These are phyloP conservation scores for Kwoniella pini DNA, from an alignment of 768 basidiomycete genomes.

Conservation along the genomic window DNA sequence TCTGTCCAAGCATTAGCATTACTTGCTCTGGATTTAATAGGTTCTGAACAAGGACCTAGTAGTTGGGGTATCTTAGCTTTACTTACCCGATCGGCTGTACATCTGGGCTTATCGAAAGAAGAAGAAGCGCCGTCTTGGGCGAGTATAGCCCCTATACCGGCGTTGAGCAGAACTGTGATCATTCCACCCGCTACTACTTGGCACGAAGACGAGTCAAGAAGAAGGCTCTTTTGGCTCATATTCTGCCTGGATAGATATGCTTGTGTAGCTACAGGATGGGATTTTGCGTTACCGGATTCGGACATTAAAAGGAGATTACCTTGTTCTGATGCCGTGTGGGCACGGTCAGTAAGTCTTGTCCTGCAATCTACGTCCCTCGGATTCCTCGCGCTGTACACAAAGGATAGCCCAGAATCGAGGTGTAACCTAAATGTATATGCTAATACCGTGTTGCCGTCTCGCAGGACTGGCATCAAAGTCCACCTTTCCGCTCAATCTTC, in stretches of 20 bases:
- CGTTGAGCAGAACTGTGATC: conserved; percentile 48
- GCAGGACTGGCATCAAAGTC: conserved; percentile 36
- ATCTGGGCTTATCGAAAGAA: conserved; percentile 48
- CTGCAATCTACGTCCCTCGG: too few relatives aligned
- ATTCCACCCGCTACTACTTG: conserved; percentile 48
- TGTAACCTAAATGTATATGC: neutral
- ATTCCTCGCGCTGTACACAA: too few relatives aligned
- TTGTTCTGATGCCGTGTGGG: conserved; percentile 40
- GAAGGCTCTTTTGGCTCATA: conserved; percentile 54
- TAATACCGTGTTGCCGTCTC: too few relatives aligned
- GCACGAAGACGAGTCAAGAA: conserved; percentile 52
- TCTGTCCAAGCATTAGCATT: conserved; percentile 53
- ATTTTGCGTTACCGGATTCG: conserved; percentile 46
- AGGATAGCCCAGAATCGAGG: too few relatives aligned
- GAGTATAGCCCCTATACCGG: conserved; percentile 37
- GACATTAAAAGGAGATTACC: conserved; percentile 52
- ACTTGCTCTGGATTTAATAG: conserved; percentile 53
- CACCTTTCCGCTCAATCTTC: conserved; percentile 40
- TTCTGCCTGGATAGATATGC: conserved; percentile 54
- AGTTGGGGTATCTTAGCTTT: conserved; percentile 53
- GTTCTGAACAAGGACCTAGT: conserved; percentile 51
- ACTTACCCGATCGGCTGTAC: conserved; percentile 51
- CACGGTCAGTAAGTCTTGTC: conserved; percentile 33
- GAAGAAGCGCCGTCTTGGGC: conserved; percentile 28
- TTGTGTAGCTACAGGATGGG: conserved; percentile 53